Base-by-base conservation (phyloP, 1,139 yeast genomes). In the Hyphopichia khmerensis region DNA sequence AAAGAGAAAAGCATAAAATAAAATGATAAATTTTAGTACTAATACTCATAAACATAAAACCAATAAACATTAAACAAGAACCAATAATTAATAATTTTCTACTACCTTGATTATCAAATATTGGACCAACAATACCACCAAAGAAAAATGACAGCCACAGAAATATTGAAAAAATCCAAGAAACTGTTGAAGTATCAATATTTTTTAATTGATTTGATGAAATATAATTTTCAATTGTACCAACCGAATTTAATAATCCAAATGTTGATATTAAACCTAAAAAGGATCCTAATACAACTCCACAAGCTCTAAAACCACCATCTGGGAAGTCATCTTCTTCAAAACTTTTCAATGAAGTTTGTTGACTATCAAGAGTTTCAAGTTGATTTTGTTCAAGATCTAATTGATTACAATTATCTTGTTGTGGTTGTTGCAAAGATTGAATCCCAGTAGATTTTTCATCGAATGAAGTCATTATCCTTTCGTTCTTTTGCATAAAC, bases 161-260 rank as follows among this genome's bases (percentile, higher is more conserved):
- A 45, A 64, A 67, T 31, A 69, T 57, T 18, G 74, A 67, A 42
- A 69, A 69, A 24, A 69, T 63, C 75, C 75, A 36, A 38, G 37
- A 18, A 39, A 55, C 40, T 2, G 59, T 50, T 9, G 57, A 48
- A 4, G 58, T 46, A 24, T 43, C 23, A 9, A 55, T 53, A 27
- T 46, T 48, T 2, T 56, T 56, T 37, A 67, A 51, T 46, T 67
- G 72, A 49, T 67, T 70, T 18, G 53, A 50, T 4, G 70, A 56
- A 7, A 67, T 51, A 41, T 67, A 66, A 3, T 69, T 55, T 45
- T 67, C 71, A 29, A 67, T 63, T 24, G 69, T 68, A 29, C 73
- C 73, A n/a, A 67, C 54, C 6, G 69, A 53, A 38, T 67, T 67
- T 32, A 67, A 37, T 4, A 65, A 46, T 1, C 72, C 73, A 43